Base-by-base conservation (phyloP, 2,329 filamentous ascomycete species). In the Fusarium anguioides region DNA sequence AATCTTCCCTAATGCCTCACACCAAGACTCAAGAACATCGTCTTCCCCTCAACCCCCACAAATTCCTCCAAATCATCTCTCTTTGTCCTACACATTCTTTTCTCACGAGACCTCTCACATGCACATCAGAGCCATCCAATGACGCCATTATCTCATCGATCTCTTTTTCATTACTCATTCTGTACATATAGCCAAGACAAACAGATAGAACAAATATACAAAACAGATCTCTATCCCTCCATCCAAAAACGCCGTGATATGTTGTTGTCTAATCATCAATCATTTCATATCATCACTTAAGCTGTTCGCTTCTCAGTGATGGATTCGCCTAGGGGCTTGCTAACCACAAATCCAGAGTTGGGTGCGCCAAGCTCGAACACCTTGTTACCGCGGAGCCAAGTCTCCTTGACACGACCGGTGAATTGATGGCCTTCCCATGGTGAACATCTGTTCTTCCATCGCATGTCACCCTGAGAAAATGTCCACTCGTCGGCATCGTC, bases 401-500 rank as follows among this genome's bases (percentile, higher is more conserved):
- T 97, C 84, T 96, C 92, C 59, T 81, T 83, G 12, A 97, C 94
- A 60, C 93, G 87, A 2, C 94, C 94, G 44, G 84, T 86, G 72
- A 97, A 89, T 29, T 82, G 84, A 78, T 90, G 91, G 20, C 92
- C 92, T 77, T 97, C 91, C 84, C 96, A 97, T 0, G 94, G 94
- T 56, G 90, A 94, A 82, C 93, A 94, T 75, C 93, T 93, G 79
- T 97, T 97, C 79, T 93, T 90, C 86, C 97, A 99, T 69, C 96
- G 86, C 94, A 99, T 97, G 47, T 93, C 93, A 63, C 86, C 89
- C 18, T 86, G 83, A 58, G 87, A 81, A 50, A 97, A 89, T 23
- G 89, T 85, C 85, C 95, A 99, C 70, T 86, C 85, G 21, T 88
- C 89, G n/a, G 84, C 81, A 66, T 97, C 93, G 75, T 98, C 95